Evolutionary conservation across 1,284 basidiomycete species (phyloP).

Genomic region (Fomitopsis palustris): DNA sequence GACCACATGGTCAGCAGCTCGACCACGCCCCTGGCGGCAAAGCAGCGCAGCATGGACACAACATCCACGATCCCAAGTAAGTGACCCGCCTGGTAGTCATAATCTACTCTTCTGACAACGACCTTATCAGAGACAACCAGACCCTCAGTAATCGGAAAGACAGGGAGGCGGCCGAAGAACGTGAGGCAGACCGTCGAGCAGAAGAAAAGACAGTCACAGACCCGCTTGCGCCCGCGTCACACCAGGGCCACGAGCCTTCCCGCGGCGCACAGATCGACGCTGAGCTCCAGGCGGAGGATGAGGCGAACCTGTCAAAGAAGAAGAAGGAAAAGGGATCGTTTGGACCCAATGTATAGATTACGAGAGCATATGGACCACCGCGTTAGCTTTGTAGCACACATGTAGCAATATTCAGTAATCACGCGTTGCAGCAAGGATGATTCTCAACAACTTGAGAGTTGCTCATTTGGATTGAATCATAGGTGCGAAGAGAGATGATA

Average conservation of each 20-base stretch:
- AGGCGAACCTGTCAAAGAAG: conserved; percentile 19
- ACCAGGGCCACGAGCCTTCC: conserved; percentile 21
- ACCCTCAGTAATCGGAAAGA: conserved; percentile 10
- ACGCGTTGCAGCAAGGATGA: not conserved
- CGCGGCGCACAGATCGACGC: conserved; percentile 24
- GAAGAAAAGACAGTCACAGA: conserved; percentile 15
- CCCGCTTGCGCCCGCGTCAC: conserved; percentile 20
- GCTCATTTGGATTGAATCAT: too few relatives aligned
- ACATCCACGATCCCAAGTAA: conserved; percentile 20
- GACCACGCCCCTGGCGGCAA: conserved; percentile 6
- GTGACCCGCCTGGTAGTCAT: not conserved
- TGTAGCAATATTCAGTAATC: not conserved
- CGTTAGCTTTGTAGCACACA: not conserved
- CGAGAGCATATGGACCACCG: not conserved
- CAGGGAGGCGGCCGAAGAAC: conserved; percentile 16
- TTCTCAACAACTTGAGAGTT: too few relatives aligned
- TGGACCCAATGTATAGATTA: conserved; percentile 5
- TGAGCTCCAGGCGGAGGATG: conserved; percentile 21
- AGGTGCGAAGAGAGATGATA: too few relatives aligned
- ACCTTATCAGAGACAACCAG: conserved; percentile 14
- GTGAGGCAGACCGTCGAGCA: conserved; percentile 13
- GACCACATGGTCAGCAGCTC: conserved; percentile 4
- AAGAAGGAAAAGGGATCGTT: conserved; percentile 3
- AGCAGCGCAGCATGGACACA: conserved; percentile 18
- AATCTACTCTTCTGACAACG: not conserved